Base-by-base conservation (phyloP, 2,329 filamentous ascomycete genomes). In the Sporothrix brunneoviolacea region DNA sequence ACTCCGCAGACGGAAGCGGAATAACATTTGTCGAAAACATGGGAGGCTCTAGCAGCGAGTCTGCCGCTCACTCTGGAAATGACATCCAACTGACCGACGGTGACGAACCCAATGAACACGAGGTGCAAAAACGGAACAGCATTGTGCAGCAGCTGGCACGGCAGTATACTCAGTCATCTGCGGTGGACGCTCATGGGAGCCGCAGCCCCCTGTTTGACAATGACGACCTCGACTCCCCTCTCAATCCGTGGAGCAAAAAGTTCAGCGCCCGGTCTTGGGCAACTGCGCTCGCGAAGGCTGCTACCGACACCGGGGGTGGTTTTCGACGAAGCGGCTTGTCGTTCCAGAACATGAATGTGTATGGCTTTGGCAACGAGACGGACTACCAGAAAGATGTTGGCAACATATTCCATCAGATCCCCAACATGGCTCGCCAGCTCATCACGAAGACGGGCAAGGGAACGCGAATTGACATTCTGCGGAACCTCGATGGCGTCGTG, bases 371-470 rank as follows among this genome's bases (percentile, higher is more conserved):
- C 39, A 76, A 75, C 35, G 71, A 79, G 0, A 86, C 83, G 1
- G 84, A 88, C 62, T 88, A 83, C 64, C 84, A 88, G 61, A 83
- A 82, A 66, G 76, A 83, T 55, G 79, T 85, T 27, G 69, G 67
- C 55, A 85, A 84, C 57, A 68, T 83, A 50, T 80, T 76, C 70
- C 64, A 84, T 3, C 75, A 78, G 43, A 59, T 65, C 0, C 65
- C 65, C 1, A 68, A 69, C 10, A 47, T 72, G n/a, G 61, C 67
- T 1, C 71, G 74, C 49, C 68, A 74, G 56, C 54, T 82, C n/a
- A n/a, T n/a, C n/a, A n/a, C n/a, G n/a, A n/a, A n/a, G n/a, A n/a
- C n/a, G n/a, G n/a, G n/a, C n/a, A n/a, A n/a, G n/a, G n/a, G n/a
- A n/a, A n/a, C n/a, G n/a, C n/a, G n/a, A n/a, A n/a, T n/a, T n/a